Percentiles rank a stretch among this genome's conserved stretches.
Conservation (phyloP, 495 filamentous ascomycete genomes). For the Entonaema liquescens region DNA sequence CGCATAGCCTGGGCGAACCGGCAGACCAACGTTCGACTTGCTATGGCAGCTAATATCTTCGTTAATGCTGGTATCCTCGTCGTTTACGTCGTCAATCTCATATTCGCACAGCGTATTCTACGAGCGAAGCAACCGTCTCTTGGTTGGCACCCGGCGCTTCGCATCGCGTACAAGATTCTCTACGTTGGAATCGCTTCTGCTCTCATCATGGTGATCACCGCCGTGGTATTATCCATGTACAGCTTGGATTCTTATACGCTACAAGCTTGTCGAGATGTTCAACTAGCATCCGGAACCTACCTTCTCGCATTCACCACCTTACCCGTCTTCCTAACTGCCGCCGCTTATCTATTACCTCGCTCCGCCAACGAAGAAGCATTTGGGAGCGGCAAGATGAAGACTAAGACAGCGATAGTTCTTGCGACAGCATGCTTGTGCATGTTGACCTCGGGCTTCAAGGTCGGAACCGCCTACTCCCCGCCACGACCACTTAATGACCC, state of each 20-base stretch:
- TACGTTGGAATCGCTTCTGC: conserved; percentile 67
- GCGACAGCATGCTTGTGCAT: conserved; percentile 63
- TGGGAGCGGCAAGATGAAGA: conserved; percentile 69
- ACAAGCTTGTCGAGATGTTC: conserved; percentile 65
- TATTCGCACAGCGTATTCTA: conserved; percentile 81
- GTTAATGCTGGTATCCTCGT: conserved; percentile 80
- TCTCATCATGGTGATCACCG: conserved; percentile 75
- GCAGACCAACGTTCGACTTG: conserved; percentile 63
- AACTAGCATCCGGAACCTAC: conserved; percentile 72
- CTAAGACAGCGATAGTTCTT: conserved; percentile 70
- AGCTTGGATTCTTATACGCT: conserved; percentile 62
- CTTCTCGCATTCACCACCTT: conserved; percentile 75
- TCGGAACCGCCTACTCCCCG: conserved; percentile 63
- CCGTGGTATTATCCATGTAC: conserved; percentile 70
- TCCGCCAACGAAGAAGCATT: conserved; percentile 68
- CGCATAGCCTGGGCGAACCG: conserved; percentile 69
- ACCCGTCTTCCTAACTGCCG: conserved; percentile 71
- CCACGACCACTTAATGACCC: conserved; percentile 62
- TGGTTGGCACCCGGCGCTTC: conserved; percentile 68
- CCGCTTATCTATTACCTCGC: conserved; percentile 59
- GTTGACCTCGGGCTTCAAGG: conserved; percentile 73
- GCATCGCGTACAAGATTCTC: conserved; percentile 60
- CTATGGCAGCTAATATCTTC: conserved; percentile 78
- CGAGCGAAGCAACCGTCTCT: conserved; percentile 74
- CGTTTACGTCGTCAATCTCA: conserved; percentile 80